phyloP scores from a whole-genome alignment of 2,329 filamentous ascomycete genomes.

The Aspergillus calidoustus region DNA sequence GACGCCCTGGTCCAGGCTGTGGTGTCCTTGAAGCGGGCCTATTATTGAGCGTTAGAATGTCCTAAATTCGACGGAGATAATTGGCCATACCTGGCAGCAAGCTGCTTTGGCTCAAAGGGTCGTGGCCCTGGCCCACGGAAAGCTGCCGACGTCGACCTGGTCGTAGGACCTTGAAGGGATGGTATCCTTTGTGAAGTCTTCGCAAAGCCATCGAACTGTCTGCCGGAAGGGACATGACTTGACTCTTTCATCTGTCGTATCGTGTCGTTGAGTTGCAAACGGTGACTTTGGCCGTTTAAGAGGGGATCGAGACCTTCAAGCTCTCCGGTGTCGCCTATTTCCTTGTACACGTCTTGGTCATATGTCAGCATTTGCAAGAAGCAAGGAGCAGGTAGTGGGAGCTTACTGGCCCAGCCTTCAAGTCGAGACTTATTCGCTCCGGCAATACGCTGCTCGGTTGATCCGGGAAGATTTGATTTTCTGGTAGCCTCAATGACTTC shows the following conservation, averaged over 20 bases:
- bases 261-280: constrained; percentile 31
- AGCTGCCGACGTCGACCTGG: background rate
- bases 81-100: background rate
- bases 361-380: constrained; percentile 15
- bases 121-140: background rate
- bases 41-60: background rate
- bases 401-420: constrained; percentile 41
- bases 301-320: constrained; percentile 38
- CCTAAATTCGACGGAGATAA: background rate
- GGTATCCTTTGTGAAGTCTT: background rate
- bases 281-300: constrained; percentile 45
- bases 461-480: constrained; percentile 35
- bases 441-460: constrained; percentile 33
- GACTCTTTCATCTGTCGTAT: constrained; percentile 27
- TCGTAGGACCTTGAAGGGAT: background rate
- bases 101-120: background rate
- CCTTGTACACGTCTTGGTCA: constrained; percentile 35
- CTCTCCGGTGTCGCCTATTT: constrained; percentile 35
- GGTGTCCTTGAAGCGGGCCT: constrained; percentile 14
- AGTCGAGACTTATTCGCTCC: constrained; percentile 31
- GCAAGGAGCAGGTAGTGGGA: background rate
- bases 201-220: constrained; percentile 9
- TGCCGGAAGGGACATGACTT: constrained; percentile 11
- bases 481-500: constrained; percentile 36
- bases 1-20: constrained; percentile 3